Evolutionary conservation across 1,139 yeast genomes (phyloP).

Genomic region (Debaryomyces subglobosus): DNA sequence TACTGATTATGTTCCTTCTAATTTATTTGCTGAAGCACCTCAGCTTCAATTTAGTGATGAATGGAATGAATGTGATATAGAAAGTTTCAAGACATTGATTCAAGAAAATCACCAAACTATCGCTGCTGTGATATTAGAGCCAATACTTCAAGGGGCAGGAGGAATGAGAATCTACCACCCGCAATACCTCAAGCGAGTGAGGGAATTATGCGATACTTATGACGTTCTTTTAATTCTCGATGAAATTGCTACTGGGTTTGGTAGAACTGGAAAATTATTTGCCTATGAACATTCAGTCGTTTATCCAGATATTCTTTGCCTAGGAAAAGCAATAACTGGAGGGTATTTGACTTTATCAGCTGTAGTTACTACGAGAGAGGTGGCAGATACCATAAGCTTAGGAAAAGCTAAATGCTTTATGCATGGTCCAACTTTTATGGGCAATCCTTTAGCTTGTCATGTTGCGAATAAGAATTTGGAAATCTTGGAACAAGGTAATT

Average conservation of each 20-base stretch:
- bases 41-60: slow-evolving; percentile 13
- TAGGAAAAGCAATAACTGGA: slow-evolving; percentile 28
- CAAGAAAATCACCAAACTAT: slow-evolving; percentile 24
- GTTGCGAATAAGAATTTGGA: slow-evolving; percentile 31
- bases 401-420: slow-evolving; percentile 12
- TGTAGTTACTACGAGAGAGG: slow-evolving; percentile 20
- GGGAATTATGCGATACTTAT: slow-evolving; percentile 28
- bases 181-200: slow-evolving; percentile 27
- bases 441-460: slow-evolving; percentile 36
- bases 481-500: slow-evolving; percentile 8
- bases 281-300: slow-evolving; percentile 19
- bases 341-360: slow-evolving; percentile 24
- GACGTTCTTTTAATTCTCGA: slow-evolving; percentile 29
- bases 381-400: slow-evolving; percentile 15
- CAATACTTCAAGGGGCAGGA: slow-evolving; percentile 41
- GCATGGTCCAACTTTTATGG: slow-evolving; percentile 41
- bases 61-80: slow-evolving; percentile 24
- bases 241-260: slow-evolving; percentile 27
- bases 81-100: slow-evolving; percentile 23
- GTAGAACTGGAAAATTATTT: slow-evolving; percentile 22
- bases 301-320: slow-evolving; percentile 24
- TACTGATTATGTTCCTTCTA: slow-evolving; percentile 25
- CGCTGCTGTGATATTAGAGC: slow-evolving; percentile 36
- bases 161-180: slow-evolving; percentile 34
- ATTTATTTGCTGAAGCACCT: slow-evolving; percentile 28